Conservation (phyloP, 2,329 filamentous ascomycete species). For the Trichoderma harzianum region DNA sequence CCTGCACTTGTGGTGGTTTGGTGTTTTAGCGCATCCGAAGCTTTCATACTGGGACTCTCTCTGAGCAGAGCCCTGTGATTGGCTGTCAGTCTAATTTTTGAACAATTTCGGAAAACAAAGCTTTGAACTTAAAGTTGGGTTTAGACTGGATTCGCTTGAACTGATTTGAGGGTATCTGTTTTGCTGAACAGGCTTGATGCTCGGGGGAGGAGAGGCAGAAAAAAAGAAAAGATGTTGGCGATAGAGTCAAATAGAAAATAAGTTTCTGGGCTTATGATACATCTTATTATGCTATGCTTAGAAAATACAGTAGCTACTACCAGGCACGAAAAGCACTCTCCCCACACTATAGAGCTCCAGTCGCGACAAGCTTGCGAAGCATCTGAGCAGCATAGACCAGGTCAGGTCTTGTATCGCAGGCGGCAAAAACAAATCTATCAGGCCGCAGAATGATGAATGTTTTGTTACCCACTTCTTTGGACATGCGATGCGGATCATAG, state of each 20-base stretch:
- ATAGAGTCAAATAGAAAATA: background rate
- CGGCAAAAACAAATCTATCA: slow-evolving; percentile 21
- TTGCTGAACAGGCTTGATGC: background rate
- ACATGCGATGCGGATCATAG: slow-evolving; percentile 9
- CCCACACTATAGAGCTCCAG: background rate
- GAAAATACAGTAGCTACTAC: background rate
- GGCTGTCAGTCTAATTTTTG: no score
- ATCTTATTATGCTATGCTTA: background rate
- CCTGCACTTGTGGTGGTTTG: no score
- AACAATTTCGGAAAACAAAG: no score
- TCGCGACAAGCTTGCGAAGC: background rate
- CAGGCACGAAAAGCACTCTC: background rate
- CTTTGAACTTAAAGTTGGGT: no score
- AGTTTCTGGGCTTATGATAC: background rate
- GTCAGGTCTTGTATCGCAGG: background rate
- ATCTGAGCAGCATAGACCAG: background rate
- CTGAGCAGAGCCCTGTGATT: no score
- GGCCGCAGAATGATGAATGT: slow-evolving; percentile 17
- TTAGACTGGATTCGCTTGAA: background rate
- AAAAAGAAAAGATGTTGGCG: background rate
- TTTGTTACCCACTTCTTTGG: background rate
- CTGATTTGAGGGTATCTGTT: background rate
- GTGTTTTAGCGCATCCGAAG: no score
- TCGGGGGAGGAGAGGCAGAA: background rate
- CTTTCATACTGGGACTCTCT: no score